Conservation (phyloP, 352 stramenopile species). For the Bremia lactucae region DNA sequence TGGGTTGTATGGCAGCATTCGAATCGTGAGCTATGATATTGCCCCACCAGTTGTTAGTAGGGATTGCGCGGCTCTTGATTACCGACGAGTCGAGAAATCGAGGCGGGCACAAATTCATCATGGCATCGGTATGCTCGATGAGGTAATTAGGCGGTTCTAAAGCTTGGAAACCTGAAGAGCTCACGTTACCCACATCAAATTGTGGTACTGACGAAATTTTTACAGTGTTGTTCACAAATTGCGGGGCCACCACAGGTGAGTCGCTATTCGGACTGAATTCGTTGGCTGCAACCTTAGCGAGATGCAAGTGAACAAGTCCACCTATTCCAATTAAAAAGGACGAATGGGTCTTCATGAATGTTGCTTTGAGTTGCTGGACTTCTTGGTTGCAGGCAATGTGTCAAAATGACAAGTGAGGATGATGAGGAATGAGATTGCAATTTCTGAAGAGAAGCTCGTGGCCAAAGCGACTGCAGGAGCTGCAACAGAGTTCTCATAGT, state of each 20-base stretch:
- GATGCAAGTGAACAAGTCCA: slow-evolving; percentile 10
- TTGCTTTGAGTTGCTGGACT: too few relatives aligned
- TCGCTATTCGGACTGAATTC: slow-evolving; percentile 3
- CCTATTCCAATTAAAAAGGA: slow-evolving; percentile 12
- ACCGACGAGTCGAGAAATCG: slow-evolving; percentile 36
- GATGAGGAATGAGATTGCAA: too few relatives aligned
- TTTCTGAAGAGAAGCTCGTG: too few relatives aligned
- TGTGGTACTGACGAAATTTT: slow-evolving; percentile 2
- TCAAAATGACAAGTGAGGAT: too few relatives aligned
- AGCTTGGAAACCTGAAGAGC: slow-evolving; percentile 11
- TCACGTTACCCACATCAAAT: slow-evolving; percentile 4
- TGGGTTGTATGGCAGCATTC: slow-evolving; percentile 25
- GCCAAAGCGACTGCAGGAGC: too few relatives aligned
- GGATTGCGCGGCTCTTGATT: slow-evolving; percentile 39
- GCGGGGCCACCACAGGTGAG: slow-evolving; percentile 7
- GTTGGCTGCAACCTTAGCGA: slow-evolving; percentile 8
- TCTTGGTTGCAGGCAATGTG: too few relatives aligned
- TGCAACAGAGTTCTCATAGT: too few relatives aligned
- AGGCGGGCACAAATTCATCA: slow-evolving; percentile 37
- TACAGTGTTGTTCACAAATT: slow-evolving; percentile 4
- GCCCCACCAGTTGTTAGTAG: slow-evolving; percentile 66
- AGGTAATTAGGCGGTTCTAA: slow-evolving; percentile 25
- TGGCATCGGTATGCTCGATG: slow-evolving; percentile 42
- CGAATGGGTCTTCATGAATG: slow-evolving; percentile 24
- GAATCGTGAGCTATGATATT: slow-evolving; percentile 50